phyloP scores from a whole-genome alignment of 805 yeast species.

The Scheffersomyces amazonensis region DNA sequence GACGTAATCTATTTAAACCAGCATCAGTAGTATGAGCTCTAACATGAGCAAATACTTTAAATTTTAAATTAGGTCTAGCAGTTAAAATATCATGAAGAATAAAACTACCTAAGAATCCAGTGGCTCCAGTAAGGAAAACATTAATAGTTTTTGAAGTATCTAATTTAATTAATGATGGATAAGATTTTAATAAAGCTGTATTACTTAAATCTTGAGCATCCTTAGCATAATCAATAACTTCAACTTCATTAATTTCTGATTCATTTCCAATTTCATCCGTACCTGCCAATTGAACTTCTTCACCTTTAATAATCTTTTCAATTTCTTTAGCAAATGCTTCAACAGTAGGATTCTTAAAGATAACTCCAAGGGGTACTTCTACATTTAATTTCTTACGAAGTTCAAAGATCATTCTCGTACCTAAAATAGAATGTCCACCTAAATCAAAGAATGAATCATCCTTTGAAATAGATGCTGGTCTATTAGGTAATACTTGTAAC shows the following conservation, averaged over 20 bases:
- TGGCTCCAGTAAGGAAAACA: conserved; percentile 90
- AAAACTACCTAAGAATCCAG: conserved; percentile 95
- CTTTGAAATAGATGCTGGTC: conserved; percentile 73
- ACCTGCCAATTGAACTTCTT: conserved; percentile 44
- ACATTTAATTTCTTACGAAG: conserved; percentile 73
- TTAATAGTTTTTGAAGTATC: conserved; percentile 39
- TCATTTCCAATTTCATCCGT: conserved; percentile 16
- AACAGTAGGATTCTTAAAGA: conserved; percentile 87
- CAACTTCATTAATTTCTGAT: conserved; percentile 17
- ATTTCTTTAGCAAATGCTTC: conserved; percentile 74
- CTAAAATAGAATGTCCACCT: conserved; percentile 97
- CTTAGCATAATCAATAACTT: conserved; percentile 51
- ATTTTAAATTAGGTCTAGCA: conserved; percentile 45
- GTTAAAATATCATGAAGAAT: conserved; percentile 71
- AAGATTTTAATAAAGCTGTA: conserved; percentile 40
- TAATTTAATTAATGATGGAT: conserved; percentile 40
- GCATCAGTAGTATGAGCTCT: conserved; percentile 69
- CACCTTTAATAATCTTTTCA: conserved; percentile 51
- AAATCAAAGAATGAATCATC: conserved; percentile 92
- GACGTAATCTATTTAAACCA: conserved; percentile 74
- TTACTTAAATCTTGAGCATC: conserved; percentile 64
- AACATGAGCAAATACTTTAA: conserved; percentile 82
- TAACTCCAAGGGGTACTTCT: conserved; percentile 85
- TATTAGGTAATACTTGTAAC: conserved; percentile 80
- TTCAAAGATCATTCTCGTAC: conserved; percentile 95